Conservation (phyloP, 2,329 filamentous ascomycete genomes). For the Xylaria sp. region DNA sequence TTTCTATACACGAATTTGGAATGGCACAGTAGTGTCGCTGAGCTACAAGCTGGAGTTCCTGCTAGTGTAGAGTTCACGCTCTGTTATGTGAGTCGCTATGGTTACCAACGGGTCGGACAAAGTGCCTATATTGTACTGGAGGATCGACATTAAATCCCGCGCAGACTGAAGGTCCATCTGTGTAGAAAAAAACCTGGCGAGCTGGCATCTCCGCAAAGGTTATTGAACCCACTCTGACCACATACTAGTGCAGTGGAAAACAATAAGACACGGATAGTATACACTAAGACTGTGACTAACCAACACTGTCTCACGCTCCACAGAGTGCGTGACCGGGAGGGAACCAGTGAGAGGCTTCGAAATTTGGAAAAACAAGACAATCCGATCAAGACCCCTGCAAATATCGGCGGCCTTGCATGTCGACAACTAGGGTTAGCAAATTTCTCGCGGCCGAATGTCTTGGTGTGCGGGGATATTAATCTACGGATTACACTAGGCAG, state of each 20-base stretch:
- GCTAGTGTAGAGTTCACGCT: not conserved
- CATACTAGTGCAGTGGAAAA: not conserved
- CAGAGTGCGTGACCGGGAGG: conserved; percentile 43
- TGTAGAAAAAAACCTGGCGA: not conserved
- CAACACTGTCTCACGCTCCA: conserved; percentile 25
- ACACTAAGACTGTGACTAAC: conserved; percentile 13
- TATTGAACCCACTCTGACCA: conserved; percentile 10
- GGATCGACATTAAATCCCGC: conserved; percentile 30
- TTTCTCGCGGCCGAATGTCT: conserved; percentile 10
- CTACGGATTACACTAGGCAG: not conserved
- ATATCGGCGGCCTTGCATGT: conserved; percentile 39
- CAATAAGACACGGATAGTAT: not conserved
- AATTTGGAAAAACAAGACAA: conserved; percentile 27
- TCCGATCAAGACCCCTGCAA: conserved; percentile 40
- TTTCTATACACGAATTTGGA: not conserved
- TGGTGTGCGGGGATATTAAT: conserved; percentile 35
- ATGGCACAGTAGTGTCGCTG: not conserved
- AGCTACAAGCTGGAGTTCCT: conserved; percentile 5
- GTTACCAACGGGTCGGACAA: conserved; percentile 12
- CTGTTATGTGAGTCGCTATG: conserved; percentile 13
- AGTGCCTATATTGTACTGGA: conserved; percentile 20
- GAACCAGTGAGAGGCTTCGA: conserved; percentile 42
- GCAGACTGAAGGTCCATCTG: not conserved
- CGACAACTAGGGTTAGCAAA: conserved; percentile 28
- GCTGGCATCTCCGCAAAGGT: not conserved